Percentiles rank a stretch among this genome's conserved stretches.
These are phyloP conservation scores for Micractinium sp. DNA, from an alignment of 139 green algal species.

Conservation along the genomic window DNA sequence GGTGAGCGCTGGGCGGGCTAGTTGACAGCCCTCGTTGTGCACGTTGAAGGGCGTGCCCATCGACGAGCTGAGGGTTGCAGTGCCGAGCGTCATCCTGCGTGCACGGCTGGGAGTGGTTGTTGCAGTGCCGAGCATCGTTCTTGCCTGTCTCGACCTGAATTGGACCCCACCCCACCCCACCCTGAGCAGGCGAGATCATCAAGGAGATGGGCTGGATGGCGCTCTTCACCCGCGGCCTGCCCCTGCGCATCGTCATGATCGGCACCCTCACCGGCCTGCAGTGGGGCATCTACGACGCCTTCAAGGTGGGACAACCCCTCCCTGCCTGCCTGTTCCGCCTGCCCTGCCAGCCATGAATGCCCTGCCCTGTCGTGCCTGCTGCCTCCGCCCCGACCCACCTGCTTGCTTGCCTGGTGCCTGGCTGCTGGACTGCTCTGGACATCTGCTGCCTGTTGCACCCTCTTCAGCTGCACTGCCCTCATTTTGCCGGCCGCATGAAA, in stretches of 20 bases:
- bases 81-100: too few relatives aligned
- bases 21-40: too few relatives aligned
- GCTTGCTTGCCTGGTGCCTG: background rate
- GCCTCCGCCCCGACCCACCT: too few relatives aligned
- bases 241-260: conserved; percentile 94
- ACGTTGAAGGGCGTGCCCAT: conserved; percentile 74
- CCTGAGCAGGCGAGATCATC: conserved; percentile 63
- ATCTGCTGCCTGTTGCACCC: too few relatives aligned
- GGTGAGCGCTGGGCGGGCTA: too few relatives aligned
- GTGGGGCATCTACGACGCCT: conserved; percentile 83
- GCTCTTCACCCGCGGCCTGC: conserved; percentile 85
- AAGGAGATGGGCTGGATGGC: conserved; percentile 85
- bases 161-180: too few relatives aligned
- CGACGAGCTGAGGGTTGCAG: background rate
- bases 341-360: conserved; percentile 2
- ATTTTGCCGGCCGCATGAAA: too few relatives aligned
- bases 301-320: background rate
- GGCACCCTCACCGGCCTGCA: conserved; percentile 89
- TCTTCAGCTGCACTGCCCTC: too few relatives aligned
- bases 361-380: too few relatives aligned
- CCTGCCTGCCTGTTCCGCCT: background rate
- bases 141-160: background rate
- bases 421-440: too few relatives aligned
- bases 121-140: too few relatives aligned
- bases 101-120: too few relatives aligned